Evolutionary conservation across 2,329 filamentous ascomycete species (phyloP).

Genomic region (Fusarium agapanthi): DNA sequence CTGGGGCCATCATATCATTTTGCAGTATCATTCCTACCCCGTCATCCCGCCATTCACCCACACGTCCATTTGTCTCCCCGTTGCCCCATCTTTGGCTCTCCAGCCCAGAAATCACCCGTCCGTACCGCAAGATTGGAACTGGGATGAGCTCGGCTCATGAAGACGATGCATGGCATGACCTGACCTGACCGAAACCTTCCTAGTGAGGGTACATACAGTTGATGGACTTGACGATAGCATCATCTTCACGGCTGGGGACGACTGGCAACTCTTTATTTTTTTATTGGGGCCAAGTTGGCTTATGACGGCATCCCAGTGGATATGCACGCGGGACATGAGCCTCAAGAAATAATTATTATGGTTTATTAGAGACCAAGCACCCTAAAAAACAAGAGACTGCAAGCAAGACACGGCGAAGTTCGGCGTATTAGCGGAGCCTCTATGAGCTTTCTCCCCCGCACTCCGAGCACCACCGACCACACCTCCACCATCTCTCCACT

Average conservation of each 20-base stretch:
- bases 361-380: neutral
- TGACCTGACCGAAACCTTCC: constrained; percentile 36
- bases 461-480: constrained; percentile 34
- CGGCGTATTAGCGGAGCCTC: constrained; percentile 44
- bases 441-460: constrained; percentile 38
- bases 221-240: constrained; percentile 21
- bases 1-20: constrained; percentile 27
- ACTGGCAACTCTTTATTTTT: neutral
- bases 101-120: constrained; percentile 20
- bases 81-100: constrained; percentile 27
- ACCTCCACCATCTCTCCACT: constrained; percentile 33
- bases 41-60: constrained; percentile 36
- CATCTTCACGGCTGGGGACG: constrained; percentile 1
- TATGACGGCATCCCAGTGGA: constrained; percentile 32
- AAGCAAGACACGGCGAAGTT: constrained; percentile 29
- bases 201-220: constrained; percentile 2
- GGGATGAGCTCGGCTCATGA: constrained; percentile 31
- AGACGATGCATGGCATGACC: constrained; percentile 34
- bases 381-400: constrained; percentile 21
- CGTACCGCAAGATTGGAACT: constrained; percentile 29
- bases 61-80: constrained; percentile 20
- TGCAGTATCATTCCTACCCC: constrained; percentile 21
- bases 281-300: constrained; percentile 11
- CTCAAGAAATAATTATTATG: neutral
- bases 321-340: constrained; percentile 7